Conservation (phyloP, 345 rosid genomes). For the Heritiera littoralis region DNA sequence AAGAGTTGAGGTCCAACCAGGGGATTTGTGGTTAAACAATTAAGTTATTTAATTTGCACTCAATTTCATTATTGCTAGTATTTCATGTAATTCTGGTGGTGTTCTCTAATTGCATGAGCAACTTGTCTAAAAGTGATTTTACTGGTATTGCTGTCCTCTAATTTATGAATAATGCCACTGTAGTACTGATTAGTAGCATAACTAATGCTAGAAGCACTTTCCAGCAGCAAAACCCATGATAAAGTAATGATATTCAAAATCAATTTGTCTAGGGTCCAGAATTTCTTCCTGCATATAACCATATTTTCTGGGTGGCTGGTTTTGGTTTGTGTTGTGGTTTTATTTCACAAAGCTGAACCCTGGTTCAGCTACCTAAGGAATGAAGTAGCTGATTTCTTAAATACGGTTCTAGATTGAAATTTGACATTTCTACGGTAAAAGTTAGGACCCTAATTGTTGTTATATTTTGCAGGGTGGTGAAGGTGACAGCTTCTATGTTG, state of each 20-base stretch:
- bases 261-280: background rate
- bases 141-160: background rate
- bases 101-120: background rate
- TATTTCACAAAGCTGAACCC: constrained; percentile 13
- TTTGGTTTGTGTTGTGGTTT: constrained; percentile 16
- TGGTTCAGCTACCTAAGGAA: background rate
- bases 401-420: constrained; percentile 20
- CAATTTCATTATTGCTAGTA: background rate
- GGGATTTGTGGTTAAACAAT: constrained; percentile 97
- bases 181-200: background rate
- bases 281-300: constrained; percentile 2
- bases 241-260: background rate
- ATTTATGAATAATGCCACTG: background rate
- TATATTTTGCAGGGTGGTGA: constrained; percentile 81
- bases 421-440: constrained; percentile 16
- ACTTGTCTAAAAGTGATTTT: background rate
- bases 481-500: constrained; percentile 97
- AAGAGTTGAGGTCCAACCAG: constrained; percentile 84
- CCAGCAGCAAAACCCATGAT: background rate
- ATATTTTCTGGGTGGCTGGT: background rate
- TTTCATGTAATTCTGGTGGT: background rate
- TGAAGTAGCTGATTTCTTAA: background rate
- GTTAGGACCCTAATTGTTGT: constrained; percentile 8
- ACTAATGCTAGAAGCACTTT: background rate
- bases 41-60: constrained; percentile 23